A percentile compares a stretch with the other conserved stretches of the same genome.
These are phyloP conservation scores for Plasmodium coatneyi DNA, from an alignment of 169 alveolate genomes.

Conservation along the genomic window DNA sequence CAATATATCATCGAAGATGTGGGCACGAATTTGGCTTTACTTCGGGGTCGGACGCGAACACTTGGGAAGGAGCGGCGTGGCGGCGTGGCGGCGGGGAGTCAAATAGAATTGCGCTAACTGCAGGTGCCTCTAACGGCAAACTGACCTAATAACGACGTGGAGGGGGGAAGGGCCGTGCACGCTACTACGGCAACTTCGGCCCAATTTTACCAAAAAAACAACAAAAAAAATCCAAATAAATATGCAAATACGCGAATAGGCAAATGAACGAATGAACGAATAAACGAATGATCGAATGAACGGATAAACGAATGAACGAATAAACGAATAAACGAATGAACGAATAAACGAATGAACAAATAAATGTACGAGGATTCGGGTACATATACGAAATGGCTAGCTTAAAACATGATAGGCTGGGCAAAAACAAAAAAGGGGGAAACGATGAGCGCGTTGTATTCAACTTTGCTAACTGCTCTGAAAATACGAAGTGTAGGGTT, in stretches of 20 bases:
- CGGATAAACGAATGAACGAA: background rate
- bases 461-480: background rate
- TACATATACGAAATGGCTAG: background rate
- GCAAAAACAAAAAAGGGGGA: background rate
- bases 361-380: background rate
- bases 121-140: background rate
- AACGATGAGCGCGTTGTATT: background rate
- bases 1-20: background rate
- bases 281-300: background rate
- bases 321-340: too few relatives aligned
- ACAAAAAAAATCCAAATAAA: background rate
- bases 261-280: background rate
- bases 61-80: background rate
- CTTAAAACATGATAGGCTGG: background rate
- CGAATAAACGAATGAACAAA: background rate
- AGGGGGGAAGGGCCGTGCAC: background rate
- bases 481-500: background rate
- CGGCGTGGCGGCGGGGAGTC: background rate
- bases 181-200: background rate
- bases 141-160: background rate
- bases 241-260: background rate
- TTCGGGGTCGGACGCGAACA: background rate
- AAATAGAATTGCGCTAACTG: background rate
- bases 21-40: background rate
- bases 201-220: background rate